Conservation (phyloP, 1,284 basidiomycete genomes). For the Marasmius sp. region DNA sequence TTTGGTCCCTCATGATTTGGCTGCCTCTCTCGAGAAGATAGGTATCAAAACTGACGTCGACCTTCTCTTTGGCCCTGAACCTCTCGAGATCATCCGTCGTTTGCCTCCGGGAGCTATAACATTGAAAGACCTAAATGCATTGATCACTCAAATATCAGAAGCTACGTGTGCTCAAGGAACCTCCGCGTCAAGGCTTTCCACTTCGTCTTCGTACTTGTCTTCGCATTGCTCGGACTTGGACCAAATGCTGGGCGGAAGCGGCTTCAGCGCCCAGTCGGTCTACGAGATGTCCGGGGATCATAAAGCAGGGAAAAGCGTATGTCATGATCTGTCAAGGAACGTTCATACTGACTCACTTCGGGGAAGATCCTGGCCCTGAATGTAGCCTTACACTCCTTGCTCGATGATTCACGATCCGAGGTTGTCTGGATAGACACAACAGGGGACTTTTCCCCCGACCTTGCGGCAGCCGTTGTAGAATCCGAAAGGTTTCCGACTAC, state of each 20-base stretch:
- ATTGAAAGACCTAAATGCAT: constrained; percentile 46
- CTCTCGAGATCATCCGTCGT: constrained; percentile 46
- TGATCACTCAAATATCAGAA: constrained; percentile 38
- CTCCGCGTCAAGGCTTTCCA: constrained; percentile 25
- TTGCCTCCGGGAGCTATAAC: constrained; percentile 48
- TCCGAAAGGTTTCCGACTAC: constrained; percentile 16
- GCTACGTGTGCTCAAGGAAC: constrained; percentile 41
- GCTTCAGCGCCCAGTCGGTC: constrained; percentile 47
- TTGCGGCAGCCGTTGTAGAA: constrained; percentile 39
- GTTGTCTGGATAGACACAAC: constrained; percentile 72
- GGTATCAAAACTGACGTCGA: constrained; percentile 60
- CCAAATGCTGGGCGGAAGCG: constrained; percentile 36
- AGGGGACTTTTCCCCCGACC: constrained; percentile 61
- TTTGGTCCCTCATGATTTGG: not conserved
- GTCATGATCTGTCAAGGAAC: constrained; percentile 20
- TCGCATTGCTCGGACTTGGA: constrained; percentile 42
- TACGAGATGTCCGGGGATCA: constrained; percentile 66
- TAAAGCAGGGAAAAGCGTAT: constrained; percentile 65
- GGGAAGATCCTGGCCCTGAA: constrained; percentile 58
- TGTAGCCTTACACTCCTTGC: constrained; percentile 52
- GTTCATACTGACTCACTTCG: not conserved
- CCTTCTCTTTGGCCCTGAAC: constrained; percentile 49
- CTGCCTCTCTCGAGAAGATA: constrained; percentile 29
- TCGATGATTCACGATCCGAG: constrained; percentile 30
- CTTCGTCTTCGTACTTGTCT: not conserved